Percentiles rank a stretch among this genome's conserved stretches.
phyloP scores from a whole-genome alignment of 179 eudicot genomes.

The Spergularia azorica region DNA sequence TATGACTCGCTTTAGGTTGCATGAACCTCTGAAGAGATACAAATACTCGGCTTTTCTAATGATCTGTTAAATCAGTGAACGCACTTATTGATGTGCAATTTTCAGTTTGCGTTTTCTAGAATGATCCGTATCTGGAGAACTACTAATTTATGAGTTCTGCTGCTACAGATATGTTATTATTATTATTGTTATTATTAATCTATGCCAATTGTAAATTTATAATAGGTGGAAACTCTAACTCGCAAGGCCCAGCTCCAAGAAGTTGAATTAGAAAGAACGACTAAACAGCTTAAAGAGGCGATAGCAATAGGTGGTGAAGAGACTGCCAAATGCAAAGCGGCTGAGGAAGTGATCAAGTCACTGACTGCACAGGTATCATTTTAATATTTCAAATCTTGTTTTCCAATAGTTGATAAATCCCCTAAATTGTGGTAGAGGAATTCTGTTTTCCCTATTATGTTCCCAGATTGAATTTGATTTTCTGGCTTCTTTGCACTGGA shows the following conservation, averaged over 20 bases:
- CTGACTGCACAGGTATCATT: slow-evolving; percentile 81
- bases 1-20: not conserved
- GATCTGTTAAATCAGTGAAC: not conserved
- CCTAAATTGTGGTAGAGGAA: not conserved
- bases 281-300: slow-evolving; percentile 76
- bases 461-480: slow-evolving; percentile 13
- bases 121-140: not conserved
- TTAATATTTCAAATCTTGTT: not conserved
- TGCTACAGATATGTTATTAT: not conserved
- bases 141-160: slow-evolving; percentile 5
- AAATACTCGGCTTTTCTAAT: not conserved
- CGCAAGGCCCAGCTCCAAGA: slow-evolving; percentile 72
- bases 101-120: not conserved
- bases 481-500: not conserved
- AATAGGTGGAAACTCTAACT: slow-evolving; percentile 73
- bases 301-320: slow-evolving; percentile 79
- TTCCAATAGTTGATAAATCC: not conserved
- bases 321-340: slow-evolving; percentile 85
- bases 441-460: not conserved
- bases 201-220: slow-evolving; percentile 9
- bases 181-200: not conserved
- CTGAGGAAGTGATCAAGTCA: slow-evolving; percentile 93
- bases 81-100: not conserved
- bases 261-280: slow-evolving; percentile 68
- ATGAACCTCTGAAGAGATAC: not conserved